Percentiles rank a stretch among this genome's conserved stretches.
These are phyloP conservation scores for Chiua virens DNA, from an alignment of 768 basidiomycete species.

Conservation along the genomic window DNA sequence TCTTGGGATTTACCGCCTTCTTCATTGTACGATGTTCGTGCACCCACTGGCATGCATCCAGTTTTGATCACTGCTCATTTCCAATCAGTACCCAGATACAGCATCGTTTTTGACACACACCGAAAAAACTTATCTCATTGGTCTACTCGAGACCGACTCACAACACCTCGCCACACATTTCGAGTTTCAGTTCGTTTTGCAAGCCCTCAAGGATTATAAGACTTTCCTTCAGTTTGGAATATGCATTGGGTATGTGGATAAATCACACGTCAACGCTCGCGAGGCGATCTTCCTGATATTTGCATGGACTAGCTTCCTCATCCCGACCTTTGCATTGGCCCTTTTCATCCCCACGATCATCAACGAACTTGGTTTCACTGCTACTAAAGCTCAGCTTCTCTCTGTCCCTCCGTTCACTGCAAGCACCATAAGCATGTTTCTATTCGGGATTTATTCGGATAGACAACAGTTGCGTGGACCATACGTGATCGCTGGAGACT, in stretches of 20 bases:
- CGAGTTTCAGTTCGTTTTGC: conserved; percentile 44
- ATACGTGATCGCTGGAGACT: conserved; percentile 41
- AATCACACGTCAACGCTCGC: background rate
- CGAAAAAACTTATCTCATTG: conserved; percentile 40
- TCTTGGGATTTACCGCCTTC: conserved; percentile 32
- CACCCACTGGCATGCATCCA: background rate
- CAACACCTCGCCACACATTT: conserved; percentile 45
- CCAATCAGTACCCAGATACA: conserved; percentile 48
- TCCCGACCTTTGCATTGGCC: conserved; percentile 46
- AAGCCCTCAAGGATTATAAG: conserved; percentile 47
- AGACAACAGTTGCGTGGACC: conserved; percentile 43
- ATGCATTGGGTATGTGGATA: conserved; percentile 37
- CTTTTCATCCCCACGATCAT: conserved; percentile 51
- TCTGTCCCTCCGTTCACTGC: conserved; percentile 47
- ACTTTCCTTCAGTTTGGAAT: conserved; percentile 30
- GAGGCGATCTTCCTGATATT: background rate
- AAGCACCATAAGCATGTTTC: conserved; percentile 40
- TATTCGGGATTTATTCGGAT: conserved; percentile 41
- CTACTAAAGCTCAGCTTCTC: conserved; percentile 47
- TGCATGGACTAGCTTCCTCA: conserved; percentile 32
- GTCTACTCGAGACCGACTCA: conserved; percentile 43
- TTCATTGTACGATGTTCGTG: conserved; percentile 51
- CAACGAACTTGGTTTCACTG: conserved; percentile 46
- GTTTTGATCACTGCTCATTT: background rate
- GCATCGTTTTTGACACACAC: conserved; percentile 47